Percentiles rank a stretch among this genome's conserved stretches.
Evolutionary conservation across 2,329 filamentous ascomycete species (phyloP).

Genomic region (Pseudogymnoascus sp.): DNA sequence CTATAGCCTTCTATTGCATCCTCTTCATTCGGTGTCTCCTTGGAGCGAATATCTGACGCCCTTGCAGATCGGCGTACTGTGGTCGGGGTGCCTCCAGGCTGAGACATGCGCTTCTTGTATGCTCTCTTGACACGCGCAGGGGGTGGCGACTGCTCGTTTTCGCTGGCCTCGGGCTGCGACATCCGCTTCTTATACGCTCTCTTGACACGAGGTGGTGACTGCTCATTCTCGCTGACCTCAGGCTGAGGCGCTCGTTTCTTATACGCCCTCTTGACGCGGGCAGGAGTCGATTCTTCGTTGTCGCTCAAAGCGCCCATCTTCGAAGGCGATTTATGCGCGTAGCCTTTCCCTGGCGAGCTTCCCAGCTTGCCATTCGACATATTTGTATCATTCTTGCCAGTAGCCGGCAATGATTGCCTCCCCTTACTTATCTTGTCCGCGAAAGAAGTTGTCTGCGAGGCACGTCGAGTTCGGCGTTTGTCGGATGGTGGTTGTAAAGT

Average conservation of each 20-base stretch:
- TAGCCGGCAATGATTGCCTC: neutral
- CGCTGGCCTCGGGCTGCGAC: conserved; percentile 16
- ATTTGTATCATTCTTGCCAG: neutral
- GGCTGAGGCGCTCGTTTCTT: conserved; percentile 16
- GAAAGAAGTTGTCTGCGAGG: conserved; percentile 28
- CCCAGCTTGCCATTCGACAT: conserved; percentile 2
- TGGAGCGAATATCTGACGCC: conserved; percentile 14
- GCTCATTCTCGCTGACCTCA: conserved; percentile 23
- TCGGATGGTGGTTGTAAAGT: conserved; percentile 43
- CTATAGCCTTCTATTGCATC: conserved; percentile 16
- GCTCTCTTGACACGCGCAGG: conserved; percentile 13
- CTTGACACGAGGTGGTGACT: conserved; percentile 17
- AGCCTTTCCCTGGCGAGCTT: neutral
- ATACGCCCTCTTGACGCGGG: conserved; percentile 13
- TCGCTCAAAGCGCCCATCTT: neutral
- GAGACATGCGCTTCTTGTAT: conserved; percentile 8
- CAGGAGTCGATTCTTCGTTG: neutral
- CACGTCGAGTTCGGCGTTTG: conserved; percentile 45
- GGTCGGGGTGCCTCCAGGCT: conserved; percentile 16
- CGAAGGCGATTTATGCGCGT: neutral
- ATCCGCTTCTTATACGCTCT: conserved; percentile 1
- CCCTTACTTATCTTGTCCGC: conserved; percentile 1
- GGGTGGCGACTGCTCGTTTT: conserved; percentile 1
- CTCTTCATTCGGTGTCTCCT: conserved; percentile 14
- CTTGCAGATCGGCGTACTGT: conserved; percentile 19